Percentiles rank a stretch among this genome's conserved stretches.
Conservation (phyloP, 1,284 basidiomycete genomes). For the Athelia psychrophila region DNA sequence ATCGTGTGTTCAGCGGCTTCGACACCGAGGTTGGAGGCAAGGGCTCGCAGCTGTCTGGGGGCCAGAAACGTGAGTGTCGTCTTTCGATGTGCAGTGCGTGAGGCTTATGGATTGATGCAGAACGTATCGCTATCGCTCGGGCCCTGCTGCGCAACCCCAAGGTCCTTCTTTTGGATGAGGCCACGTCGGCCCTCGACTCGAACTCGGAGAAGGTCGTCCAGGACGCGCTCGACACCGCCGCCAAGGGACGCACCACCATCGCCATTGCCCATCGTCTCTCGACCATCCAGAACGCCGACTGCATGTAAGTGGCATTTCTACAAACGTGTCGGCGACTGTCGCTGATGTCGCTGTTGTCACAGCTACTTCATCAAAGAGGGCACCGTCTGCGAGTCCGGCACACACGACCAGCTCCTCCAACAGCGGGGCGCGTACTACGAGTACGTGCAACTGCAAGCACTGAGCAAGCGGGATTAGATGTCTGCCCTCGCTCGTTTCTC, state of each 20-base stretch:
- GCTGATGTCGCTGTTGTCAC: slow-evolving; percentile 9
- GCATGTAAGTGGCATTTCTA: slow-evolving; percentile 65
- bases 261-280: slow-evolving; percentile 93
- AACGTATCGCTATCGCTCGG: slow-evolving; percentile 76
- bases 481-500: too few species aligned
- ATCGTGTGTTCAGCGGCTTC: slow-evolving; percentile 58
- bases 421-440: slow-evolving; percentile 81
- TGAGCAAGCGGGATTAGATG: slow-evolving; percentile 49
- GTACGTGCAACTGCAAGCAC: slow-evolving; percentile 81
- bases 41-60: slow-evolving; percentile 67
- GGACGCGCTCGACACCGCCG: slow-evolving; percentile 87
- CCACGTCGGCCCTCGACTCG: slow-evolving; percentile 94
- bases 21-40: slow-evolving; percentile 86
- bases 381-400: slow-evolving; percentile 83
- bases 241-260: slow-evolving; percentile 87
- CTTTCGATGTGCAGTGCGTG: neutral
- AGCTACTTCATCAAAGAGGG: slow-evolving; percentile 93
- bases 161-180: slow-evolving; percentile 67
- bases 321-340: neutral
- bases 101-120: slow-evolving; percentile 17
- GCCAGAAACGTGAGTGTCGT: slow-evolving; percentile 52
- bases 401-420: slow-evolving; percentile 80
- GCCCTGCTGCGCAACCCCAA: slow-evolving; percentile 72
- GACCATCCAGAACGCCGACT: slow-evolving; percentile 92
- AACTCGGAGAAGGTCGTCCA: slow-evolving; percentile 95